phyloP scores from a whole-genome alignment of 129 eudicot genomes.

The Glebionis coronaria region DNA sequence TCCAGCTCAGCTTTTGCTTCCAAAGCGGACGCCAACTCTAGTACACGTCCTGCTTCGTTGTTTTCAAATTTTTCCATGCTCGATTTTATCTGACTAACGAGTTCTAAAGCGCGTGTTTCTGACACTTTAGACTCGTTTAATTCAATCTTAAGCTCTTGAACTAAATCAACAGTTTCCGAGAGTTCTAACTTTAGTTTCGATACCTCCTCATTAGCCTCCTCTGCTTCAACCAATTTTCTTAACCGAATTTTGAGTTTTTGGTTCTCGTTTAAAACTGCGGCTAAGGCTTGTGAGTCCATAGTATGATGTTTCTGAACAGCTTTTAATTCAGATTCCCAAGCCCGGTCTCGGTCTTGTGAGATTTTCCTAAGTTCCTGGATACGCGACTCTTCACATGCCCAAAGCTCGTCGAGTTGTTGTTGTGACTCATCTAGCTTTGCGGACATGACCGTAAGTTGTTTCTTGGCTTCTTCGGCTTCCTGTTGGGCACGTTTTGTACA shows the following conservation, averaged over 20 bases:
- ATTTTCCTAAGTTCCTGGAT: constrained; percentile 70
- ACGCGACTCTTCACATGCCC: constrained; percentile 67
- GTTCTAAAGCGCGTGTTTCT: constrained; percentile 50
- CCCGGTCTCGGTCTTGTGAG: constrained; percentile 90
- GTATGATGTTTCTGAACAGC: constrained; percentile 68
- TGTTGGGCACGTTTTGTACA: constrained; percentile 49
- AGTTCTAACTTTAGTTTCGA: constrained; percentile 48
- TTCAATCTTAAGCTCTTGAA: constrained; percentile 51
- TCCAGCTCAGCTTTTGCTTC: constrained; percentile 66
- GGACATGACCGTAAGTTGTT: constrained; percentile 53
- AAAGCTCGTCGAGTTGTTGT: constrained; percentile 63
- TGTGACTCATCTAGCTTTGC: constrained; percentile 59
- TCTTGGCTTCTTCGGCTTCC: constrained; percentile 79
- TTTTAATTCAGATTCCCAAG: constrained; percentile 85
- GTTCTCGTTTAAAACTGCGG: constrained; percentile 63
- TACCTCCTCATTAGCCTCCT: constrained; percentile 54
- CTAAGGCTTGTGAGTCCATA: constrained; percentile 14
- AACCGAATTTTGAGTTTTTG: constrained; percentile 65
- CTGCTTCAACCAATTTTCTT: constrained; percentile 50
- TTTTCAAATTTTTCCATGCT: constrained; percentile 34
- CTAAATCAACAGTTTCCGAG: constrained; percentile 37
- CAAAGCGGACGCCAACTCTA: constrained; percentile 60
- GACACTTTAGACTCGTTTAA: constrained; percentile 58
- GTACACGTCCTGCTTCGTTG: constrained; percentile 38
- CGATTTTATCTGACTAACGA: constrained; percentile 33